Percentiles rank a stretch among this genome's conserved stretches.
These are phyloP conservation scores for Fusarium guadeloupense DNA, from an alignment of 2,329 filamentous ascomycete genomes.

Conservation along the genomic window DNA sequence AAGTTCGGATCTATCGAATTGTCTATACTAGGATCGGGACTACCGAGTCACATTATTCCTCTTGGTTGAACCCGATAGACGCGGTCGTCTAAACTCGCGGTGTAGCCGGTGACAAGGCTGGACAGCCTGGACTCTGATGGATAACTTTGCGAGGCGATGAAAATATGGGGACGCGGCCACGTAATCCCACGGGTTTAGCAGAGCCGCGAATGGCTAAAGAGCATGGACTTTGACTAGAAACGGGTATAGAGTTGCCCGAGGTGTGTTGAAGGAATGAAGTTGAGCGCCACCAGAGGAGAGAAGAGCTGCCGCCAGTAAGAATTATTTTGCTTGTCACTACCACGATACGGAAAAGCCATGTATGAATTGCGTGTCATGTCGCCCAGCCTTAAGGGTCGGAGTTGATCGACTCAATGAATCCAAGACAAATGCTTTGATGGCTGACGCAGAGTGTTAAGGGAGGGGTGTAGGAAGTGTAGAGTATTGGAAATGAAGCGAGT, in stretches of 20 bases:
- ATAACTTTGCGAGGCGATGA: neutral
- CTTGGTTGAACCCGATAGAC: conserved; percentile 21
- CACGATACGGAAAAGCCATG: neutral
- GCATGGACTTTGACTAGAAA: conserved; percentile 12
- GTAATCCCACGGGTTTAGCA: conserved; percentile 11
- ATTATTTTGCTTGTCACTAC: neutral
- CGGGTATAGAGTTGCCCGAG: conserved; percentile 10
- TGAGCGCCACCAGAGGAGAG: conserved; percentile 12
- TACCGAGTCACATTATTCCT: conserved; percentile 12
- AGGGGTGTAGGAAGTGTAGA: conserved; percentile 8
- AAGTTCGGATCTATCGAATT: neutral
- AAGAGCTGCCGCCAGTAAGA: neutral
- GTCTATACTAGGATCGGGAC: conserved; percentile 4
- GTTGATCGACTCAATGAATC: conserved; percentile 4
- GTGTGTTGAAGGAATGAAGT: conserved; percentile 20
- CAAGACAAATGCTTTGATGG: conserved; percentile 21
- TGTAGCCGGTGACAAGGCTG: conserved; percentile 23
- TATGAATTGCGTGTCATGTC: conserved; percentile 16
- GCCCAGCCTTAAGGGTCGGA: conserved; percentile 2
- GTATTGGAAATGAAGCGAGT: too few relatives aligned
- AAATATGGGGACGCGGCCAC: conserved; percentile 1
- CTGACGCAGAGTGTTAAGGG: conserved; percentile 9
- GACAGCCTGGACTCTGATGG: neutral
- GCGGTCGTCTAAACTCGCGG: conserved; percentile 4
- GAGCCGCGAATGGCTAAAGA: neutral